phyloP scores from a whole-genome alignment of 192 early-diverging fungal genomes.

The Phycomyces blakesleeanus region DNA sequence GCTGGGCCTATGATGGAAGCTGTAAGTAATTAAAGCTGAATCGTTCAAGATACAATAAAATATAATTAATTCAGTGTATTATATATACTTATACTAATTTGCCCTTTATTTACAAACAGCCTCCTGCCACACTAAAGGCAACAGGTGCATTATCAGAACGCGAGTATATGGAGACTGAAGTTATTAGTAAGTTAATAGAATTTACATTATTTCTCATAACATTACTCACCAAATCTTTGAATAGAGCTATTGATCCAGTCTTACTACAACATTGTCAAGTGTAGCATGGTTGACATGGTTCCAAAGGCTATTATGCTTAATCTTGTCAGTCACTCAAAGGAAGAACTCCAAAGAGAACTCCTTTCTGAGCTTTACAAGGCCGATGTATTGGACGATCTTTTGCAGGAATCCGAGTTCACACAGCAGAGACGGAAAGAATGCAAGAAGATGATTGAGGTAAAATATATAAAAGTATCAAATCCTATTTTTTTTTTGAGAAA shows the following conservation, averaged over 20 bases:
- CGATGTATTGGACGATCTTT: conserved; percentile 87
- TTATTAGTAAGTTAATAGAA: conserved; percentile 76
- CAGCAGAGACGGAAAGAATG: conserved; percentile 90
- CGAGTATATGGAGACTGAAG: conserved; percentile 97
- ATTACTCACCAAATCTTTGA: too few relatives aligned
- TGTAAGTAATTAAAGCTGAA: conserved; percentile 38
- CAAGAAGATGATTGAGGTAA: conserved; percentile 93
- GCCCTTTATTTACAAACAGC: too few relatives aligned
- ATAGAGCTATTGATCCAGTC: conserved; percentile 92
- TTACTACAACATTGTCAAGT: conserved; percentile 99
- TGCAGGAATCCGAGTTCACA: conserved; percentile 95
- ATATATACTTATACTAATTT: too few relatives aligned
- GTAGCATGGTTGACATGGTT: conserved; percentile 93
- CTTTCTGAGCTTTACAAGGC: conserved; percentile 97
- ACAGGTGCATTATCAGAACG: conserved; percentile 94
- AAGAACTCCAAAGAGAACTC: conserved; percentile 93
- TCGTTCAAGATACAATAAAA: too few relatives aligned
- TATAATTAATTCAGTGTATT: too few relatives aligned
- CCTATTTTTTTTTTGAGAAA: not conserved
- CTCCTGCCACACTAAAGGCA: conserved; percentile 89
- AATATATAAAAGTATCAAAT: not conserved
- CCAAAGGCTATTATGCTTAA: conserved; percentile 99
- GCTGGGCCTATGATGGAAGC: conserved; percentile 64
- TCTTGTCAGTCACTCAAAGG: conserved; percentile 85
- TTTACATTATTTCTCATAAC: not conserved